Base-by-base conservation (phyloP, 2,329 filamentous ascomycete genomes). In the Cercospora sp. region DNA sequence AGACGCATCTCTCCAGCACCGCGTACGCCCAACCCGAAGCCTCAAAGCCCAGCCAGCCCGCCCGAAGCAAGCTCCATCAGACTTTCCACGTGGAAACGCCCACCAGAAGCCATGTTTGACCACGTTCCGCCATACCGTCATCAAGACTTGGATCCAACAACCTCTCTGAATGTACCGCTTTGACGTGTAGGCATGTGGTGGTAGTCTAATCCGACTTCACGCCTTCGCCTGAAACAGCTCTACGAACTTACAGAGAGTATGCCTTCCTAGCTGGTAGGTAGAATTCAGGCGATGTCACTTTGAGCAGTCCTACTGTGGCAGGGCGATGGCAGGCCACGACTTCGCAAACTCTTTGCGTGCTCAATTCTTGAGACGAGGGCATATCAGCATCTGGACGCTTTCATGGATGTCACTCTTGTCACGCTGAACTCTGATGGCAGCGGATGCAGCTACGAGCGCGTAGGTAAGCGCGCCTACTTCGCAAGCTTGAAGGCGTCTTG, bases 71-170 rank as follows among this genome's bases (percentile, higher is more conserved):
- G 31, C 58, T 60, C 6, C 18, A 36, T 26, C 58, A 26, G 36
- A 36, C 31, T 45, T 36, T 58, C 53, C 53, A 58, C 53, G 10
- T 8, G 12, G 13, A 23, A 58, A 64, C 62, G 31, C 16, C 31
- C 26, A 30, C 18, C 31, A 42, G 9, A 64, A 64, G 62, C 62
- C 62, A 64, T 64, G 62, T 64, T 64, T 64, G 48, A 64, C 48
- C 28, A 63, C 16, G 20, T 58, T 58, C 61, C 28, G 61, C 45
- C 26, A 57, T 26, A 30, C 23, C 31, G 30, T 51, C 31, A 20
- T 36, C 30, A 39, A 23, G 45, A 36, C 48, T 39, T 9, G 18
- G 30, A 31, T 42, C 30, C 26, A 31, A 9, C 23, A 33, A 4
- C 8, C 48, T 31, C 36, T 48, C 20, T 18, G 12, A 39, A 13